phyloP scores from a whole-genome alignment of 176 grass and related monocot genomes.

The Juncus effusus region DNA sequence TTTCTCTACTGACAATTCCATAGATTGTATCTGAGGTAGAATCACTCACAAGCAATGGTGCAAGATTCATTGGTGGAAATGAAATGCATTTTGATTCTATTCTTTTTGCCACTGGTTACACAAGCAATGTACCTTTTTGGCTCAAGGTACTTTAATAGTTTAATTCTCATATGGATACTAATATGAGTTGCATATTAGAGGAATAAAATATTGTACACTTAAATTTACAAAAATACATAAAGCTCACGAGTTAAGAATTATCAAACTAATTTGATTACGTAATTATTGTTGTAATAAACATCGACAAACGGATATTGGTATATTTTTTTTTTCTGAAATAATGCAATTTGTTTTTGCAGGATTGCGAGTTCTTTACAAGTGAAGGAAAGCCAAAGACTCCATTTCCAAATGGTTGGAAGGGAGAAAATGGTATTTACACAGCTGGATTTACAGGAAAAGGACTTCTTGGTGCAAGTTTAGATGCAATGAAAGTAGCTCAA shows the following conservation, averaged over 20 bases:
- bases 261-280: no score
- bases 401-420: slow-evolving; percentile 50
- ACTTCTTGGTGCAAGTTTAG: slow-evolving; percentile 62
- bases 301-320: no score
- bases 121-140: slow-evolving; percentile 85
- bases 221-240: no score
- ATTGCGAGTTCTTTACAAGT: slow-evolving; percentile 47
- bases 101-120: slow-evolving; percentile 95
- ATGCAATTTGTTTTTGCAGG: slow-evolving; percentile 28
- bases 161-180: no score
- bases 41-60: slow-evolving; percentile 53
- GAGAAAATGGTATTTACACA: slow-evolving; percentile 68
- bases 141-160: slow-evolving; percentile 45
- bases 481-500: slow-evolving; percentile 53
- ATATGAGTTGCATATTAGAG: no score
- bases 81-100: slow-evolving; percentile 76
- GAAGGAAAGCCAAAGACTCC: slow-evolving; percentile 58
- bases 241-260: no score
- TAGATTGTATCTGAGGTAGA: slow-evolving; percentile 75
- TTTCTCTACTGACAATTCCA: slow-evolving; percentile 21
- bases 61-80: slow-evolving; percentile 63
- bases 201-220: no score
- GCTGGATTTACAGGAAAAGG: slow-evolving; percentile 82
- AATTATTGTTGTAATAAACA: no score
- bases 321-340: no score